Evolutionary conservation across 2,329 filamentous ascomycete genomes (phyloP), one percentile per base, ranked within the genome.

Genomic region (Pseudocercospora vitis): DNA sequence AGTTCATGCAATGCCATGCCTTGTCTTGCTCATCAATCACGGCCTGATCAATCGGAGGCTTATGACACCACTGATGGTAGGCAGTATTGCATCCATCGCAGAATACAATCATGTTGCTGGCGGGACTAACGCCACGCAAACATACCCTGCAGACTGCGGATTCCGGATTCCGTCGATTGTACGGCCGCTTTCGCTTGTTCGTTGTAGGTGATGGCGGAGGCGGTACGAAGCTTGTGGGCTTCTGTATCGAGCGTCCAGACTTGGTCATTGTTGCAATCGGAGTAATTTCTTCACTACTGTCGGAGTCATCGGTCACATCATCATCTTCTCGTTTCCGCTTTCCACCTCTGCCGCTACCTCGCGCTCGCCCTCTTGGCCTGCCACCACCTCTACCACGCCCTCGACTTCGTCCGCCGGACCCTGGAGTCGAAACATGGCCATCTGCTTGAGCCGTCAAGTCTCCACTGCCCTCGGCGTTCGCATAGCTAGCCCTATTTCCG

Each of bases 21-120:
- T 81, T 81, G 57, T 82, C 81, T 58, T 84, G 76, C 56, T 88
- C 80, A 29, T 78, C 78, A 42, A 91, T 81, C 16, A 87, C 82
- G 14, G 85, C 81, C 57, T 86, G 81, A n/a, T 80, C 78, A 56
- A 95, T 88, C 7, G 81, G 80, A 1, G 89, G 89, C 54, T 88
- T 81, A 69, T 95, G 89, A 65, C 89, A 95, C 64, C 83, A 82
- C 68, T 91, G 88, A 70, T 95, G 89, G 81, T 89, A 95, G 35
- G 85, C 82, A 24, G 79, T 78, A 68, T 89, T 88, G 74, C 89
- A 95, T 12, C 84, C 84, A 71, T 92, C 88, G 73, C 89, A 95
- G 70, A 91, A 90, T 2, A 94, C 88, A 67, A 95, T 91, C 72
- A 85, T 82, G 72, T 94, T 94, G 62, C 76, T 83, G n/a, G 76